Conservation (phyloP, 352 stramenopile species). For the Bremia lactucae region DNA sequence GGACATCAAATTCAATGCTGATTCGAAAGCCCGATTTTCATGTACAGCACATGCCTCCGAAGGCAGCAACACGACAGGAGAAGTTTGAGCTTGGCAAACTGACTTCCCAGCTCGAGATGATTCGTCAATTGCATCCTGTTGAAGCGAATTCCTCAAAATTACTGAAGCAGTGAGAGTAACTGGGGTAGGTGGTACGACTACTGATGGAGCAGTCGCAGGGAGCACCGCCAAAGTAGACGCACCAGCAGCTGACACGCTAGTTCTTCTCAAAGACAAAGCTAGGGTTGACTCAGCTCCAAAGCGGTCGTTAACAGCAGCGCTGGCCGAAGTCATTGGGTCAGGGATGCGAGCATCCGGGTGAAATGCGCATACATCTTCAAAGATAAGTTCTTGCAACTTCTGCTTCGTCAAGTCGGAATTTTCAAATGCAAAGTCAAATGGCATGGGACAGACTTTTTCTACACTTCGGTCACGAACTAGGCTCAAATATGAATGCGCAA, state of each 20-base stretch:
- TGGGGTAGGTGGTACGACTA: conserved; percentile 14
- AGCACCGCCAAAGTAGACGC: conserved; percentile 11
- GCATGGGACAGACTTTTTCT: conserved; percentile 65
- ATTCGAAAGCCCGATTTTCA: conserved; percentile 15
- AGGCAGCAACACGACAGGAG: conserved; percentile 29
- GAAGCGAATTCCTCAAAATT: conserved; percentile 3
- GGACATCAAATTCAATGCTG: conserved; percentile 5
- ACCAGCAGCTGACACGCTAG: conserved; percentile 2
- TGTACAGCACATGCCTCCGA: conserved; percentile 10
- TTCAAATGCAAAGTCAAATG: conserved; percentile 83
- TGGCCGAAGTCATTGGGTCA: conserved; percentile 18
- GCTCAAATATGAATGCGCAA: conserved; percentile 73
- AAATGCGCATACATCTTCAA: conserved; percentile 85
- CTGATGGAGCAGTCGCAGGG: conserved; percentile 4
- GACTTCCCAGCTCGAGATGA: conserved; percentile 2
- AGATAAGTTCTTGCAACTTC: conserved; percentile 87
- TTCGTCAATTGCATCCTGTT: conserved; percentile 10
- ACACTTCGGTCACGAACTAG: conserved; percentile 59
- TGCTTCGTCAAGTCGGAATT: conserved; percentile 84
- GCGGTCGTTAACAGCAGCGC: conserved; percentile 8
- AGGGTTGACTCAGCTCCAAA: conserved; percentile 12
- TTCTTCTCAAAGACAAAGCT: conserved; percentile 7
- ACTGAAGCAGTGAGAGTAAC: conserved; percentile 11
- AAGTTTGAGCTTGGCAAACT: conserved; percentile 15
- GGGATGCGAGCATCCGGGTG: conserved; percentile 68